Percentiles rank a stretch among this genome's conserved stretches.
Evolutionary conservation across 176 grass and related monocot species (phyloP).

Genomic region (Ensete glaucum): DNA sequence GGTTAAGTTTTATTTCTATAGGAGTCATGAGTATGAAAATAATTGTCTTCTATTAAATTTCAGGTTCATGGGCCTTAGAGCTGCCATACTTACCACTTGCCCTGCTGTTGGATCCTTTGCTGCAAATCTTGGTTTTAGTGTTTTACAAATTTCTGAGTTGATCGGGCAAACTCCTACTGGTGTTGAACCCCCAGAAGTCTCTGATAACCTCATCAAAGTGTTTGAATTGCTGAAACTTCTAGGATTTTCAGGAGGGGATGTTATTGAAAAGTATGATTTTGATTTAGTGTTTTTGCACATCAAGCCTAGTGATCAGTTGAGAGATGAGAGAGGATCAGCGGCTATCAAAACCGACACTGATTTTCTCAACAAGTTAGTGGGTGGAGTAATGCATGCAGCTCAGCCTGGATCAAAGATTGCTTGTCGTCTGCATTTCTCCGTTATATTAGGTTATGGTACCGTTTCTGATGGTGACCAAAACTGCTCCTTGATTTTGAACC

Average conservation of each 20-base stretch:
- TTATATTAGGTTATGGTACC: slow-evolving; percentile 67
- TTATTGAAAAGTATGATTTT: slow-evolving; percentile 53
- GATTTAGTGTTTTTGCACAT: slow-evolving; percentile 76
- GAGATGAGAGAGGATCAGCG: slow-evolving; percentile 36
- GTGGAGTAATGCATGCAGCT: slow-evolving; percentile 40
- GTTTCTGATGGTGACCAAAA: slow-evolving; percentile 31
- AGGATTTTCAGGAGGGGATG: slow-evolving; percentile 42
- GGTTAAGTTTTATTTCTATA: neutral
- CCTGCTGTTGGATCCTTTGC: slow-evolving; percentile 37
- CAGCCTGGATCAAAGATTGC: slow-evolving; percentile 40
- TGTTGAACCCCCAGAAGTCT: neutral
- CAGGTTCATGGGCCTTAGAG: slow-evolving; percentile 81
- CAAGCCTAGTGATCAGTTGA: slow-evolving; percentile 33
- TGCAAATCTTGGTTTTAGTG: slow-evolving; percentile 40
- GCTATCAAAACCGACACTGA: slow-evolving; percentile 42
- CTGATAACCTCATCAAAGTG: slow-evolving; percentile 28
- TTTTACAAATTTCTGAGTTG: slow-evolving; percentile 38
- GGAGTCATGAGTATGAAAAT: slow-evolving; percentile 1
- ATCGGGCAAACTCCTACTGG: slow-evolving; percentile 3
- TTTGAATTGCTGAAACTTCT: slow-evolving; percentile 32
- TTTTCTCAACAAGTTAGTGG: slow-evolving; percentile 59
- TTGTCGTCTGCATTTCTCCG: slow-evolving; percentile 52
- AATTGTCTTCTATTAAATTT: slow-evolving; percentile 6
- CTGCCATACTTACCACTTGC: slow-evolving; percentile 60
- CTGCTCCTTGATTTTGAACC: slow-evolving; percentile 25